Evolutionary conservation across 139 green algal species (phyloP).

Genomic region (Ettlia oleoabundans): DNA sequence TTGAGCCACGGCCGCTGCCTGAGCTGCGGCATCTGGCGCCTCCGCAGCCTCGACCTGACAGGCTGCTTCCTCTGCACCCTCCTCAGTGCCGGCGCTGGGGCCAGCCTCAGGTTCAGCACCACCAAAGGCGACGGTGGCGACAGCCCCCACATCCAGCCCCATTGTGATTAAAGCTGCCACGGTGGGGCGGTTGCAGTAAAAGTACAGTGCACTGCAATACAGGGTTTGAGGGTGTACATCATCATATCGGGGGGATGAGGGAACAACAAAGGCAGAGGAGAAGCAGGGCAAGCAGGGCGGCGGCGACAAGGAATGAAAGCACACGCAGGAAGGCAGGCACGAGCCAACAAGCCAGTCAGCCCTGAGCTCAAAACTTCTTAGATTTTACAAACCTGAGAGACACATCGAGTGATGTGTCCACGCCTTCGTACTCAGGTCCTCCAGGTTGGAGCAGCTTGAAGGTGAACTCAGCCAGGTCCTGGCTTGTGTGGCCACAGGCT

Average conservation of each 20-base stretch:
- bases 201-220: constrained; percentile 61
- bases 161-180: constrained; percentile 89
- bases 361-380: not conserved
- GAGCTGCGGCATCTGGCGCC: not conserved
- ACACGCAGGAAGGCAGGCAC: too few species aligned
- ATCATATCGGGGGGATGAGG: too few species aligned
- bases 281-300: not conserved
- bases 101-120: constrained; percentile 9
- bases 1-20: constrained; percentile 1
- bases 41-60: not conserved
- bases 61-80: not conserved
- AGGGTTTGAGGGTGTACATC: too few species aligned
- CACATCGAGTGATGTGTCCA: constrained; percentile 73
- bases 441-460: constrained; percentile 39
- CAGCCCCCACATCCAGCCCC: constrained; percentile 70
- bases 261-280: too few species aligned
- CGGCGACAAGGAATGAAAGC: not conserved
- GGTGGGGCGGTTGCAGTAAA: constrained; percentile 89
- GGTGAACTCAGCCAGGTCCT: constrained; percentile 48
- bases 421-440: constrained; percentile 35
- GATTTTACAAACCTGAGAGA: constrained; percentile 67
- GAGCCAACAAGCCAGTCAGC: too few species aligned
- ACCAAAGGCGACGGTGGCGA: not conserved
- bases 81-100: not conserved
- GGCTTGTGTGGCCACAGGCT: too few species aligned